Conservation (phyloP, 2,329 filamentous ascomycete genomes). For the Trichoderma asperellum region DNA sequence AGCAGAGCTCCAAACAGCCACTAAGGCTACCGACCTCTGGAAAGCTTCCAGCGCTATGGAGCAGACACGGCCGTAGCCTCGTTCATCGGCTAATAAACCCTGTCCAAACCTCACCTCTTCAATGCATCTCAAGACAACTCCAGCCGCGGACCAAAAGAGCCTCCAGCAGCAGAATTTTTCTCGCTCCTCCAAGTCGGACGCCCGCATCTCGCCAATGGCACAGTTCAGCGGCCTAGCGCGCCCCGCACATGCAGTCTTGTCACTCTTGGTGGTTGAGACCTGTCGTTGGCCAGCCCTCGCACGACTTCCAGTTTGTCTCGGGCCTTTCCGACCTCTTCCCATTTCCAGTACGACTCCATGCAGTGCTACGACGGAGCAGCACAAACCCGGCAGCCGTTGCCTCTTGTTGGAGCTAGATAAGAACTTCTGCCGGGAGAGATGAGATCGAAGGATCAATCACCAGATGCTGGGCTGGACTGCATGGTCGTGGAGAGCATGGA, state of each 20-base stretch:
- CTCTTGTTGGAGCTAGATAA: background rate
- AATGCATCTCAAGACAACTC: conserved; percentile 1
- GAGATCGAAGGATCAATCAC: conserved; percentile 13
- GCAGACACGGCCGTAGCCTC: background rate
- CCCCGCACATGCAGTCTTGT: conserved; percentile 5
- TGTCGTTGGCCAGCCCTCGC: background rate
- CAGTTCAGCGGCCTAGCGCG: background rate
- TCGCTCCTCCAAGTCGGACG: background rate
- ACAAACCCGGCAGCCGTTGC: background rate
- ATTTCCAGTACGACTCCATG: conserved; percentile 8
- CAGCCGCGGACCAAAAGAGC: background rate
- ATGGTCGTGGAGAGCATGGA: conserved; percentile 5
- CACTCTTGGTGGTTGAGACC: background rate
- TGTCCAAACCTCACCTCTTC: conserved; percentile 15
- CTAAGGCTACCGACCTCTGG: background rate
- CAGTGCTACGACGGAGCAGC: conserved; percentile 20
- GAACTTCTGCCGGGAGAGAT: conserved; percentile 1
- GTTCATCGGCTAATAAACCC: conserved; percentile 6
- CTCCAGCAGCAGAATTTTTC: conserved; percentile 1
- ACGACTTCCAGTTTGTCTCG: background rate
- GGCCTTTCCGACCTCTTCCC: conserved; percentile 10
- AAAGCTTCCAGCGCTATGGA: background rate
- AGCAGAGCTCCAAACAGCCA: background rate
- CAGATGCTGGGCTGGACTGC: conserved; percentile 5
- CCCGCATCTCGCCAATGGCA: conserved; percentile 11